Conservation (phyloP, 768 basidiomycete genomes). For the Tulasnella sp. region DNA sequence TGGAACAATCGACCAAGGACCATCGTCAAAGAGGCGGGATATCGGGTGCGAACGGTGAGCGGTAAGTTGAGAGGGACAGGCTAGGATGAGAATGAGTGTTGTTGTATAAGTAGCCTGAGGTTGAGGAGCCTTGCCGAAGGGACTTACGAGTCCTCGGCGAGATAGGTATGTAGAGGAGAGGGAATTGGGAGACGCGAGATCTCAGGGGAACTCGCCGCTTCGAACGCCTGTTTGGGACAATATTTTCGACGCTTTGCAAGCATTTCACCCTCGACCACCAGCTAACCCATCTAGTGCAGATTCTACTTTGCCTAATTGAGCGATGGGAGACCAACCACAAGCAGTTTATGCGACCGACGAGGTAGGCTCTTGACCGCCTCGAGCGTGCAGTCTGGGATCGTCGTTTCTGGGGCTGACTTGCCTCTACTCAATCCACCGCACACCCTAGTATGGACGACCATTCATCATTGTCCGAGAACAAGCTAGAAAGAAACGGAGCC, state of each 20-base stretch:
- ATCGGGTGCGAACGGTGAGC: background rate
- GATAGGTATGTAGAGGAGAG: background rate
- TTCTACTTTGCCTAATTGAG: background rate
- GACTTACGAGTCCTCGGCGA: background rate
- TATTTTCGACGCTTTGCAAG: background rate
- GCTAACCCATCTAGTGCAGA: background rate
- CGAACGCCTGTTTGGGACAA: background rate
- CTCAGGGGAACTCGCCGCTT: background rate
- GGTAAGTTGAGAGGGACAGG: background rate
- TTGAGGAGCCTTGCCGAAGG: background rate
- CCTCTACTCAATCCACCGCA: constrained; percentile 11
- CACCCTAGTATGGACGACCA: constrained; percentile 74
- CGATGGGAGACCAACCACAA: constrained; percentile 21
- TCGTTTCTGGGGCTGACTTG: constrained; percentile 6
- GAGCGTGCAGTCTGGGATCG: background rate
- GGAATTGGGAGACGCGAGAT: background rate
- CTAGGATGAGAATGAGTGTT: background rate
- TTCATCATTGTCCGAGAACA: constrained; percentile 97
- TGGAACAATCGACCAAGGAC: constrained; percentile 63
- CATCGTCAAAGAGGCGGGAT: background rate
- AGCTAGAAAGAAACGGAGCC: constrained; percentile 78
- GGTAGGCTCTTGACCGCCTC: constrained; percentile 30
- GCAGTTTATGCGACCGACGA: constrained; percentile 83
- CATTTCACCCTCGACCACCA: background rate
- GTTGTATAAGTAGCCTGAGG: background rate